Evolutionary conservation across 495 filamentous ascomycete species (phyloP).

Genomic region (Aspergillus egyptiacus): DNA sequence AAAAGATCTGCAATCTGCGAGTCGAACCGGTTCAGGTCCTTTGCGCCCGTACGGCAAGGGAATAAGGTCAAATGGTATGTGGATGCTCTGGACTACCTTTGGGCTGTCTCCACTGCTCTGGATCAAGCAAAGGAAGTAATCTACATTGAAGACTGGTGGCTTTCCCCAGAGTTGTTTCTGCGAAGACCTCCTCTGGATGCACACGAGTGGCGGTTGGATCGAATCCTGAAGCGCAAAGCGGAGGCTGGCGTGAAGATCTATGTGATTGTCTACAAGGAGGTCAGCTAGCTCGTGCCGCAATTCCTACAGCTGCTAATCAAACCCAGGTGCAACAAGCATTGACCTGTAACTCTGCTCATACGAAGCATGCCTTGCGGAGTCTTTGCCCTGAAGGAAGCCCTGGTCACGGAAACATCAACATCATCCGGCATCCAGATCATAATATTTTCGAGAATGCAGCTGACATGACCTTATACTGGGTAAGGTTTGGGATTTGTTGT

Average conservation of each 20-base stretch:
- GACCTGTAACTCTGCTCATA: constrained; percentile 89
- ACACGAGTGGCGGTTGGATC: constrained; percentile 85
- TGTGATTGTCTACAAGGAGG: constrained; percentile 90
- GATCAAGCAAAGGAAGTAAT: constrained; percentile 87
- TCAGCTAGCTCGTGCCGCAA: constrained; percentile 1
- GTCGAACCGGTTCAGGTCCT: constrained; percentile 78
- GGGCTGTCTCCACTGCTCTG: constrained; percentile 81
- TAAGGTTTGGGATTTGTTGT: constrained; percentile 16
- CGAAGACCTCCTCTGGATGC: constrained; percentile 73
- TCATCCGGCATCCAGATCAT: constrained; percentile 94
- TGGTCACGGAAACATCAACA: constrained; percentile 78
- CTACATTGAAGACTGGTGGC: constrained; percentile 96
- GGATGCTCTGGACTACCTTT: constrained; percentile 87
- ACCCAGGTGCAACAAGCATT: constrained; percentile 62
- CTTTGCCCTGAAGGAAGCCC: constrained; percentile 75
- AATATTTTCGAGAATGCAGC: constrained; percentile 89
- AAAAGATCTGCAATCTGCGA: constrained; percentile 69
- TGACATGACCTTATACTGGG: constrained; percentile 97
- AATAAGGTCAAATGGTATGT: constrained; percentile 97
- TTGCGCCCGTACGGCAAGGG: constrained; percentile 75
- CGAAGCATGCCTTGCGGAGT: constrained; percentile 76
- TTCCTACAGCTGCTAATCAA: constrained; percentile 1
- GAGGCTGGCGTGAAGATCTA: constrained; percentile 94
- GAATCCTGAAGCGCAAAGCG: constrained; percentile 77
- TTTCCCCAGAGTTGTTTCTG: constrained; percentile 88